Base-by-base conservation (phyloP, 768 basidiomycete genomes). In the Mycena galericulata region DNA sequence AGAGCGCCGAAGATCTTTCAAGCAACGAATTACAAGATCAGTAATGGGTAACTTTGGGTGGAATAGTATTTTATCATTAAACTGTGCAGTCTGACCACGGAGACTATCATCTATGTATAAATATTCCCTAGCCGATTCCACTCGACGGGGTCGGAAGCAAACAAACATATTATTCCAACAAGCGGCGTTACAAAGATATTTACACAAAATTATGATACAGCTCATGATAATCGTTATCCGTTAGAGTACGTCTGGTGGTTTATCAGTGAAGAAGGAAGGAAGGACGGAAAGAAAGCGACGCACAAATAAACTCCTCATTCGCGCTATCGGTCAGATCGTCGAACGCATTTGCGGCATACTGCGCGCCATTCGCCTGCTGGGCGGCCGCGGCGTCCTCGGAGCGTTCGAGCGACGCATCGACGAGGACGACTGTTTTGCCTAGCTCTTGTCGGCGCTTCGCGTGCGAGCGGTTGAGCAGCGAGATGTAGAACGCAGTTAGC, bases 251-350 rank as follows among this genome's bases (percentile, higher is more conserved):
- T 69, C 68, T 69, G 29, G 30, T 38, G 3, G 8, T 38, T 60
- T 47, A 49, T 27, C 45, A 20, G 15, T 3, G n/a, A 3, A 15
- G 36, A 40, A 36, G 1, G 18, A 30, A 40, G 29, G 12, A 46
- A 34, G 40, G 17, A 20, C 17, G 29, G 4, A 4, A 24, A 34
- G 18, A 22, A 27, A n/a, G 49, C 24, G 15, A 64, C 66, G 1
- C 53, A 71, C 66, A 72, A 62, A 72, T 68, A 57, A 68, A 72
- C 18, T 72, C 70, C 41, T 72, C 67, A n/a, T 72, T 72, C 60
- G 20, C 41, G 32, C 20, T 29, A 10, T 68, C 70, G 41, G 70
- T 72, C 40, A 72, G 27, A 18, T 72, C 70, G 30, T 72, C 70
- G 24, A 72, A 72, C 46, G 70, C 70, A 22, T 65, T 68, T 18